phyloP scores from a whole-genome alignment of 2,329 filamentous ascomycete genomes.

The Neurospora sp. region DNA sequence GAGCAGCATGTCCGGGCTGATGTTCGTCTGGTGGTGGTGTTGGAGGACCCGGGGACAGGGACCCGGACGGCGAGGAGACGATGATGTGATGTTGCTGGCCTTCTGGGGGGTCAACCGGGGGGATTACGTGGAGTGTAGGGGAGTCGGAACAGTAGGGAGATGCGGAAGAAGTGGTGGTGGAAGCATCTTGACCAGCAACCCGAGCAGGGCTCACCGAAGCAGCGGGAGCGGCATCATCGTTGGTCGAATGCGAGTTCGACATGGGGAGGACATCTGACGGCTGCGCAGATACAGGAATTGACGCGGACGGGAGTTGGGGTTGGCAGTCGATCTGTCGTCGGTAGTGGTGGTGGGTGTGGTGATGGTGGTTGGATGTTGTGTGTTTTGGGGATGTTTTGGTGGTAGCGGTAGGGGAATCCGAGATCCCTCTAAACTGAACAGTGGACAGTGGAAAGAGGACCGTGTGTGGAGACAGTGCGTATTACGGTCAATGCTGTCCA shows the following conservation, averaged over 20 bases:
- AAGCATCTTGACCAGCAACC: conserved; percentile 1
- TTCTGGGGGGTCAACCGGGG: background rate
- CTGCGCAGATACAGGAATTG: background rate
- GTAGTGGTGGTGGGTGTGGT: background rate
- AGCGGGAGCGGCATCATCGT: conserved; percentile 46
- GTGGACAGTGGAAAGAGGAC: background rate
- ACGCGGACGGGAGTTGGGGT: background rate
- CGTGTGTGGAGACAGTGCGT: background rate
- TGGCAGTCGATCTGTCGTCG: background rate
- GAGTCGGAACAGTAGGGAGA: too few species aligned
- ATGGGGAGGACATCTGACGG: conserved; percentile 49
- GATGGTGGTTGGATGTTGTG: background rate
- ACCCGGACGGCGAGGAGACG: background rate
- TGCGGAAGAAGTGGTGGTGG: background rate
- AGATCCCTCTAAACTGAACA: background rate
- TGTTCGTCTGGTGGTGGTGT: background rate
- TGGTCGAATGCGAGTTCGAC: conserved; percentile 40
- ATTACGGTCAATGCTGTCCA: background rate
- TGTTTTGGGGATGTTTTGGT: background rate
- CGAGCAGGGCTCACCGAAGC: conserved; percentile 30
- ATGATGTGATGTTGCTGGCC: background rate
- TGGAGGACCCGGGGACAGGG: background rate
- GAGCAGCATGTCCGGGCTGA: background rate
- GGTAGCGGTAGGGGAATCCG: background rate
- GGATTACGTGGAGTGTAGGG: background rate